A percentile compares a stretch with the other conserved stretches of the same genome.
These are phyloP conservation scores for Zhuliangozyma parablackwelliae DNA, from an alignment of 1,139 yeast species.

Conservation along the genomic window DNA sequence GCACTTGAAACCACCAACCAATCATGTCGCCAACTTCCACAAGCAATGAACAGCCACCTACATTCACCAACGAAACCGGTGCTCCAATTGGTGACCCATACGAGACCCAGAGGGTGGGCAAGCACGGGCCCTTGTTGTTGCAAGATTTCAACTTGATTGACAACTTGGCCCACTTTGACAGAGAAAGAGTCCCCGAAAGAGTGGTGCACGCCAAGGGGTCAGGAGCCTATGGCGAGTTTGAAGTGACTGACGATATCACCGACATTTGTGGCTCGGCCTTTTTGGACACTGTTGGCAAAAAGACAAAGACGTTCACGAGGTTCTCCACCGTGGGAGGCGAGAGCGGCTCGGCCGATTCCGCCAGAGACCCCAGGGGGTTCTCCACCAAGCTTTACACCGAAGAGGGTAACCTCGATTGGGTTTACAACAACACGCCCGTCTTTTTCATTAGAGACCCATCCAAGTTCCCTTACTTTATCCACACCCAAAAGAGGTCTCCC, in stretches of 20 bases:
- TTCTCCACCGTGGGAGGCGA: conserved; percentile 92
- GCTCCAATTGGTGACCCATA: conserved; percentile 64
- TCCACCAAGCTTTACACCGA: conserved; percentile 80
- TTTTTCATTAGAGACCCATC: conserved; percentile 84
- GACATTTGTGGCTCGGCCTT: conserved; percentile 71
- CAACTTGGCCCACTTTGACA: conserved; percentile 75
- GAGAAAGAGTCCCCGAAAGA: conserved; percentile 86
- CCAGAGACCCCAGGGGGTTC: conserved; percentile 89
- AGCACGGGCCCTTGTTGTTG: conserved; percentile 69
- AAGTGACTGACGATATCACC: conserved; percentile 75
- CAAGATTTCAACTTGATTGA: conserved; percentile 80
- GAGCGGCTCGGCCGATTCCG: conserved; percentile 77
- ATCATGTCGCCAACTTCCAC: no score
- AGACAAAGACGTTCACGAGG: conserved; percentile 68
- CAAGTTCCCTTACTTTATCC: conserved; percentile 85
- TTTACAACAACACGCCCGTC: conserved; percentile 85
- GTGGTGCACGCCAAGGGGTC: conserved; percentile 91
- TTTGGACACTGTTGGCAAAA: conserved; percentile 69
- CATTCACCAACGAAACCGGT: conserved; percentile 69
- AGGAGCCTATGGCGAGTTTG: conserved; percentile 79
- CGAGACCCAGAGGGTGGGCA: conserved; percentile 71
- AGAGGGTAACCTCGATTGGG: conserved; percentile 86
- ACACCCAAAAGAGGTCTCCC: conserved; percentile 79
- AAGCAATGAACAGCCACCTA: conserved; percentile 24
- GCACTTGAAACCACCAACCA: no score